These are phyloP conservation scores for Gillenia trifoliata DNA, from an alignment of 306 rosid genomes.

Conservation along the genomic window DNA sequence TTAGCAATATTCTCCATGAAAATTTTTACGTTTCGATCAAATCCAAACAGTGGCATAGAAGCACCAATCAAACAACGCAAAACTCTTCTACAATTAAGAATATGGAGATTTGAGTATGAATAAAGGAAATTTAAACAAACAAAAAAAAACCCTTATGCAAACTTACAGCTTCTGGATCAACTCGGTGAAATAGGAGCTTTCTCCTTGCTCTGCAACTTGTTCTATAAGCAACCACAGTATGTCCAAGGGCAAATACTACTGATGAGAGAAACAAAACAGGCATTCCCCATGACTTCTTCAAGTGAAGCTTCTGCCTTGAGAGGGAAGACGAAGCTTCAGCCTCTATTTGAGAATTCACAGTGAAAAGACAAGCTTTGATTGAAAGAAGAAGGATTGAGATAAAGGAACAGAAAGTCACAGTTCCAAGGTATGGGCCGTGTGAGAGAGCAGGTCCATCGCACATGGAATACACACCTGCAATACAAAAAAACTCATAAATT, in stretches of 20 bases:
- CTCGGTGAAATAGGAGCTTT: constrained; percentile 79
- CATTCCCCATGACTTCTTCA: constrained; percentile 99
- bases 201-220: constrained; percentile 97
- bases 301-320: constrained; percentile 72
- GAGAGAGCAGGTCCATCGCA: constrained; percentile 91
- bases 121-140: background rate
- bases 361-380: constrained; percentile 79
- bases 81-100: background rate
- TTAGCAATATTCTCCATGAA: background rate
- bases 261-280: constrained; percentile 90
- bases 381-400: constrained; percentile 75
- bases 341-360: constrained; percentile 81
- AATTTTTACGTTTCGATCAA: background rate
- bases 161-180: constrained; percentile 92
- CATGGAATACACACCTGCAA: constrained; percentile 84
- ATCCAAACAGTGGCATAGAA: background rate
- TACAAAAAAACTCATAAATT: constrained; percentile 8
- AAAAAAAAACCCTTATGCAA: background rate
- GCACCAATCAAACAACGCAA: background rate
- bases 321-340: constrained; percentile 74
- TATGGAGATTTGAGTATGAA: background rate
- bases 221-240: constrained; percentile 90
- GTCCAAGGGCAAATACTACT: constrained; percentile 95
- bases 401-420: constrained; percentile 74
- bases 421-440: constrained; percentile 96